Base-by-base conservation (phyloP, 2,329 filamentous ascomycete genomes). In the Scolecobasidium constrictum region DNA sequence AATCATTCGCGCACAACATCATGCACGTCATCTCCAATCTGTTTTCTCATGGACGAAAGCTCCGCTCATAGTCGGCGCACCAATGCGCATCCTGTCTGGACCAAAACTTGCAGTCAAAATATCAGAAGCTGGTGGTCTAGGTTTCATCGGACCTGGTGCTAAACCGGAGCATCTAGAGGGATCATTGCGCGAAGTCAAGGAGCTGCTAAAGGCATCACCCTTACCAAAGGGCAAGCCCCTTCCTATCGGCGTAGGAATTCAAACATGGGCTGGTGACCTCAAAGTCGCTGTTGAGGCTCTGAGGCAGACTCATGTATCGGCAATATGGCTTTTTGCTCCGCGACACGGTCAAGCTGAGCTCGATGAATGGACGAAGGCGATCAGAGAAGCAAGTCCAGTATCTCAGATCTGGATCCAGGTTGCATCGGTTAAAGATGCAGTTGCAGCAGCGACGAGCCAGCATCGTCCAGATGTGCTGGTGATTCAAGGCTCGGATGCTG, bases 251-350 rank as follows among this genome's bases (percentile, higher is more conserved):
- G 64, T 81, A 3, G 80, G 78, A 43, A 77, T 83, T 57, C 67
- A 83, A 42, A 71, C 75, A 35, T 75, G 62, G 63, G 62, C 61
- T 18, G 61, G 59, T 13, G 49, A 56, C 15, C 53, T 73, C 45
- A 59, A 69, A 40, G 56, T 60, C 17, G 62, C 65, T 2, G 54
- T 76, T 2, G 69, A 19, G 7, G 18, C 71, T 1, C 49, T 81
- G 11, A 61, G 84, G 16, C 53, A 54, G 18, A 59, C 64, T 46
- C 69, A 77, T 55, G 59, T 58, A 0, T 71, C 69, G 2, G 78
- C 76, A 1, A 65, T 79, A 7, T 84, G 80, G 80, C 67, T 84
- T 38, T 83, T 83, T 52, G 79, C 78, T 3, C 76, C 77, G 2
- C 59, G 64, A 4, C 55, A 66, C 19, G 47, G 58, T 12, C 53